Percentiles rank a stretch among this genome's conserved stretches.
Conservation (phyloP, 169 alveolate species). For the Perkinsus chesapeaki region DNA sequence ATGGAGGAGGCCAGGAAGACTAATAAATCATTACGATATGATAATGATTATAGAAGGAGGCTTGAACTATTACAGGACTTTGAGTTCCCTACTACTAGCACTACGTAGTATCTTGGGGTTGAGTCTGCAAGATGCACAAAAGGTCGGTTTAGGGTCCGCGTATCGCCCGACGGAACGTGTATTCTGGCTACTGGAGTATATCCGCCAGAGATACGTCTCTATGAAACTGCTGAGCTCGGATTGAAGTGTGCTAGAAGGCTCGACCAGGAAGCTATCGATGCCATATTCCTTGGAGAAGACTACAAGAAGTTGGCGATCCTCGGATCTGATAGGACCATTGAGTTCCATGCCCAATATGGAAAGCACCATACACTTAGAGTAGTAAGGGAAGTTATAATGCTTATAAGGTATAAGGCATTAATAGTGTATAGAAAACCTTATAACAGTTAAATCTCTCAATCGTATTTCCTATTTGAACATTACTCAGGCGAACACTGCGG, state of each 20-base stretch:
- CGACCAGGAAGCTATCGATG: constrained; percentile 74
- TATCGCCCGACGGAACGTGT: constrained; percentile 62
- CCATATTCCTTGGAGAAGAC: constrained; percentile 64
- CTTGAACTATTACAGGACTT: constrained; percentile 75
- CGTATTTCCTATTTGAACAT: no score
- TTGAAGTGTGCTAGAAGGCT: constrained; percentile 78
- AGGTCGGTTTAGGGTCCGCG: constrained; percentile 45
- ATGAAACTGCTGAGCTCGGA: constrained; percentile 66
- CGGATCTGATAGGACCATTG: constrained; percentile 74
- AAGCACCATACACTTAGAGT: constrained; percentile 76
- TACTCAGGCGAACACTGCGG: no score
- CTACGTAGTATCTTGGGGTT: not conserved
- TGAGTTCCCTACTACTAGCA: constrained; percentile 48
- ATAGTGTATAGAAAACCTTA: no score
- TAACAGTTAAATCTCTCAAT: no score
- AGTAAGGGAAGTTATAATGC: no score
- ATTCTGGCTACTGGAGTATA: constrained; percentile 65
- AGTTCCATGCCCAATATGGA: constrained; percentile 86
- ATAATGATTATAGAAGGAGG: constrained; percentile 59
- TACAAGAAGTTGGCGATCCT: constrained; percentile 76
- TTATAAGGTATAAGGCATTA: no score
- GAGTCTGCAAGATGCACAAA: not conserved
- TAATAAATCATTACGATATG: constrained; percentile 59
- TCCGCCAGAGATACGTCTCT: constrained; percentile 76
- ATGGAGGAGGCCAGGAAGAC: constrained; percentile 69